Evolutionary conservation across 805 yeast species (phyloP), one percentile per base, ranked within the genome.

Genomic region (Teunomyces cretensis): DNA sequence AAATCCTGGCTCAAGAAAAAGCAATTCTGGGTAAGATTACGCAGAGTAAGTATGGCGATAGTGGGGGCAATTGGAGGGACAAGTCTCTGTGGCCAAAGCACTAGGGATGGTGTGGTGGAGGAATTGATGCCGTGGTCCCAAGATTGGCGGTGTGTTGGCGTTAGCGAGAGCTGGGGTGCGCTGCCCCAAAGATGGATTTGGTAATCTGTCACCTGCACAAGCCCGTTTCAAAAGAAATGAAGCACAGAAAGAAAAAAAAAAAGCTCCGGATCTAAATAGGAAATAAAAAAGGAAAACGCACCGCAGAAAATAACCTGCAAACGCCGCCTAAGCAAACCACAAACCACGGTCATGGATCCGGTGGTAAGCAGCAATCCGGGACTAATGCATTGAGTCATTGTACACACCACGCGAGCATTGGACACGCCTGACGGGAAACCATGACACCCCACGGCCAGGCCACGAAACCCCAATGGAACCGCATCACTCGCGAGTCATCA

Each of bases 151-250:
- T 3, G 4, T 26, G 28, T 26, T 3, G 28, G 28, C 28, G 8
- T 26, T 5, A 9, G 2, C n/a, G n/a, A n/a, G n/a, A n/a, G n/a
- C n/a, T n/a, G n/a, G n/a, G n/a, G 28, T 26, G 22, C 22, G 22
- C 22, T 4, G 22, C 22, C 22, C 8, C 9, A 8, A 3, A 3
- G 28, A 26, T 26, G 28, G 12, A 26, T 26, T 26, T 8, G 28
- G 28, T 26, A 26, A 35, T 11, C 28, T 19, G 28, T 35, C 28
- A 19, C 17, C 28, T 17, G 38, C 38, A 35, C 38, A 35, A 24
- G 28, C 17, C 38, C 27, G 38, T 35, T 35, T 35, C 38, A 35
- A 35, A 35, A 35, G 38, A 35, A 35, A 35, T 35, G 14, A 17
- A 12, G 11, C 27, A 19, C 4, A 31, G 32, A 12, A 31, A 31